Conservation (phyloP, 208 protist species). For the Trichomonas gallinae region DNA sequence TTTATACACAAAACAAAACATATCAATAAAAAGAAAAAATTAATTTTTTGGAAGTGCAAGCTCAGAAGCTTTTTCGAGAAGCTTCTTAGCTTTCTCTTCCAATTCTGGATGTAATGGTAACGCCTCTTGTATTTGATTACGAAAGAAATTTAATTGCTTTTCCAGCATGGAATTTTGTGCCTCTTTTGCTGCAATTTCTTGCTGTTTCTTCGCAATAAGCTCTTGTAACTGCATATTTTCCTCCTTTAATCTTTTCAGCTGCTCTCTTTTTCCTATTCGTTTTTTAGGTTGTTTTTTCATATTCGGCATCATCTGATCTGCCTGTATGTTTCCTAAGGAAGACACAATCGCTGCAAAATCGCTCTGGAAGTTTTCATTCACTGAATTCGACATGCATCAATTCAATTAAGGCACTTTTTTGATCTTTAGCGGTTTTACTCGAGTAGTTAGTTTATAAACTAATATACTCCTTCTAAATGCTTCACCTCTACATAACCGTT, state of each 20-base stretch:
- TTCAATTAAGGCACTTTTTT: neutral
- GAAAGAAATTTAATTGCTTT: neutral
- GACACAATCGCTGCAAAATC: neutral
- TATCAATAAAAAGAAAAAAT: neutral
- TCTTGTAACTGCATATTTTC: neutral
- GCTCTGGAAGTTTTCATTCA: neutral
- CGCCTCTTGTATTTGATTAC: neutral
- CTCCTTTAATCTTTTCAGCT: neutral
- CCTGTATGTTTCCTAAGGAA: neutral
- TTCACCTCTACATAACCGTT: no score
- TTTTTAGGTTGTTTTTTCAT: neutral
- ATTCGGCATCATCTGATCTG: neutral
- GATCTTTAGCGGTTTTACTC: neutral
- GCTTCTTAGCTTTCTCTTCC: neutral
- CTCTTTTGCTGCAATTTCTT: neutral
- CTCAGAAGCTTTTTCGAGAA: neutral
- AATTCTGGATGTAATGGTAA: neutral
- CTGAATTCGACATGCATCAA: neutral
- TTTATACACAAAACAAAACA: no score
- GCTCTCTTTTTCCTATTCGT: neutral
- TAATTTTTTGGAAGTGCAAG: neutral
- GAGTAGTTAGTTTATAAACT: no score
- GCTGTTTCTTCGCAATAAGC: neutral
- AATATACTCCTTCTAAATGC: no score
- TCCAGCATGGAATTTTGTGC: neutral